phyloP scores from a whole-genome alignment of 23 red algal genomes.

The Gracilaria domingensis region DNA sequence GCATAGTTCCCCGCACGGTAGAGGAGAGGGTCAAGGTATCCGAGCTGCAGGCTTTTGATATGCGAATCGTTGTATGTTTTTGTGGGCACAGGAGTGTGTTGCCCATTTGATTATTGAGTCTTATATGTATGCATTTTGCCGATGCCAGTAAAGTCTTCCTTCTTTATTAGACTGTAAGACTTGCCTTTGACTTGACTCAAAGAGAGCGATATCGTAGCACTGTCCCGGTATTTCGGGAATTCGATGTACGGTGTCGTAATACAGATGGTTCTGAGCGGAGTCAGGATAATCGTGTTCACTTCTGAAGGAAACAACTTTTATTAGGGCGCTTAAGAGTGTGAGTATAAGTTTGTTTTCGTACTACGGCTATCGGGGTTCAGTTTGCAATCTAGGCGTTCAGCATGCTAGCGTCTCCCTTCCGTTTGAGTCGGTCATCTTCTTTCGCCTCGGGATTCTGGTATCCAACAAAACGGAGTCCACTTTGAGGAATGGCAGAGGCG shows the following conservation, averaged over 20 bases:
- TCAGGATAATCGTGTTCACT: too few species aligned
- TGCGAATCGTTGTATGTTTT: neutral
- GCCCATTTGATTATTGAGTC: neutral
- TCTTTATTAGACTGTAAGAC: neutral
- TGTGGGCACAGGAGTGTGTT: neutral
- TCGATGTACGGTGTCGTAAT: too few species aligned
- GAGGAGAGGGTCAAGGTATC: constrained; percentile 36
- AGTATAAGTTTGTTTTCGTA: neutral
- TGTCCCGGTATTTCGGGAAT: too few species aligned
- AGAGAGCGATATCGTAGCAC: too few species aligned
- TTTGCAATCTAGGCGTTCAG: neutral
- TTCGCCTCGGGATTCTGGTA: constrained; percentile 27
- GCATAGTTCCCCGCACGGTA: constrained; percentile 36
- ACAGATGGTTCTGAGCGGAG: too few species aligned
- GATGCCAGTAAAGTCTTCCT: constrained; percentile 1
- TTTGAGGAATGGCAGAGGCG: constrained; percentile 27
- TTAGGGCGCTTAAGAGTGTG: neutral
- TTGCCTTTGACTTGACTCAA: neutral
- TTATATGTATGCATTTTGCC: neutral
- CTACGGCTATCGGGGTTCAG: neutral
- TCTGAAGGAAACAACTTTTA: neutral
- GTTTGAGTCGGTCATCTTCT: constrained; percentile 20
- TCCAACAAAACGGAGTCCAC: constrained; percentile 28
- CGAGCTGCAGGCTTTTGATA: constrained; percentile 30
- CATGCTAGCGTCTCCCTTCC: constrained; percentile 25